Percentiles rank a stretch among this genome's conserved stretches.
Evolutionary conservation across 108 stramenopile species (phyloP).

Genomic region (Poteriospumella lacustris): DNA sequence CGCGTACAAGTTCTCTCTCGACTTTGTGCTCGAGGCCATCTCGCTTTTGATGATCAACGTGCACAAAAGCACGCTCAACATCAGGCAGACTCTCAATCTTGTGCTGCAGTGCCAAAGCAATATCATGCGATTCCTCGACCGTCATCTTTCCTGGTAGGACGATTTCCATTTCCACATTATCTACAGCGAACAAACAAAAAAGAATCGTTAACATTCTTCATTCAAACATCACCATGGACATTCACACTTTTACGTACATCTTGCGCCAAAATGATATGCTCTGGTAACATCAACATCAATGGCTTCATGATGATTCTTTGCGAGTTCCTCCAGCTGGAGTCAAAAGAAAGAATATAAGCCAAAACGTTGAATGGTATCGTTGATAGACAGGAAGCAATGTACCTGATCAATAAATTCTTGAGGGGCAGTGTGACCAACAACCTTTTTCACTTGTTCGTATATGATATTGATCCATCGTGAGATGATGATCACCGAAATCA

Average conservation of each 20-base stretch:
- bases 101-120: slow-evolving; percentile 88
- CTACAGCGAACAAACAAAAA: too few species aligned
- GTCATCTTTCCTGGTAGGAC: slow-evolving; percentile 72
- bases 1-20: too few species aligned
- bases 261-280: slow-evolving; percentile 89
- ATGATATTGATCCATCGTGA: slow-evolving; percentile 77
- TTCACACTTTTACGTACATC: too few species aligned
- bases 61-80: slow-evolving; percentile 90
- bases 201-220: too few species aligned
- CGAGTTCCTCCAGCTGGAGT: slow-evolving; percentile 67
- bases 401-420: slow-evolving; percentile 77
- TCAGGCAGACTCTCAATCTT: slow-evolving; percentile 78
- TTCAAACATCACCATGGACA: too few species aligned
- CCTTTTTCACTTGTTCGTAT: slow-evolving; percentile 78
- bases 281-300: slow-evolving; percentile 74
- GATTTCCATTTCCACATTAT: slow-evolving; percentile 87
- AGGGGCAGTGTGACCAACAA: slow-evolving; percentile 80
- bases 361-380: too few species aligned
- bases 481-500: slow-evolving; percentile 81
- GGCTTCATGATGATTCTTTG: slow-evolving; percentile 69
- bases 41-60: slow-evolving; percentile 81
- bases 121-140: slow-evolving; percentile 76
- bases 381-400: too few species aligned
- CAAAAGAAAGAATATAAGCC: too few species aligned
- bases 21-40: slow-evolving; percentile 78